Base-by-base conservation (phyloP, 106 monocot species). In the Dioscorea alata region DNA sequence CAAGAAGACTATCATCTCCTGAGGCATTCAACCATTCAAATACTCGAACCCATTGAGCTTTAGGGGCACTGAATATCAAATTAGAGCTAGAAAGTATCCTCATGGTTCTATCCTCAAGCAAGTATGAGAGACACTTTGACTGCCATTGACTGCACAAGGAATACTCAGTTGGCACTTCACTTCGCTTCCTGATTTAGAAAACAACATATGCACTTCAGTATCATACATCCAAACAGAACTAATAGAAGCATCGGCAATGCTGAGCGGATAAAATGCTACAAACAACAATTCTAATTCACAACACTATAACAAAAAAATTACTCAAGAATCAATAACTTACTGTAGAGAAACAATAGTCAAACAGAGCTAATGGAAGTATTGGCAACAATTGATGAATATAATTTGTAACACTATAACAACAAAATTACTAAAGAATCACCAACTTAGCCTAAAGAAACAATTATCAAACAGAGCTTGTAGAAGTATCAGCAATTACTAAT, bases 41-140 rank as follows among this genome's bases (percentile, higher is more conserved):
- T 22, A 91, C 64, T 52, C 32, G 67, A 71, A 76, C 34, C 88
- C 88, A 94, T 33, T 94, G 94, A 23, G 71, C 78, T 66, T 90
- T 90, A 42, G 90, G 83, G 12, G 81, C 81, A 62, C 61, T 66
- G 48, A 94, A 86, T 61, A 94, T 91, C 77, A 94, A 80, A 52
- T 78, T 75, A 56, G 88, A 69, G 57, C 90, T 90, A 33, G 94
- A 90, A 9, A 86, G 64, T 61, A 90, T 68, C 71, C 50, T 85
- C 25, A 85, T 79, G 34, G 94, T 94, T 74, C 87, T 88, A 49
- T 83, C 74, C 70, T 79, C 79, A 48, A 85, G 81, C 52, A 94
- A 61, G 68, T 90, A 91, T 35, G 83, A 78, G 61, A 94, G 66
- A 69, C 81, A 74, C 52, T 60, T 85, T 51, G 79, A 73, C 75